Base-by-base conservation (phyloP, 257 asterid species). In the Vinca minor region DNA sequence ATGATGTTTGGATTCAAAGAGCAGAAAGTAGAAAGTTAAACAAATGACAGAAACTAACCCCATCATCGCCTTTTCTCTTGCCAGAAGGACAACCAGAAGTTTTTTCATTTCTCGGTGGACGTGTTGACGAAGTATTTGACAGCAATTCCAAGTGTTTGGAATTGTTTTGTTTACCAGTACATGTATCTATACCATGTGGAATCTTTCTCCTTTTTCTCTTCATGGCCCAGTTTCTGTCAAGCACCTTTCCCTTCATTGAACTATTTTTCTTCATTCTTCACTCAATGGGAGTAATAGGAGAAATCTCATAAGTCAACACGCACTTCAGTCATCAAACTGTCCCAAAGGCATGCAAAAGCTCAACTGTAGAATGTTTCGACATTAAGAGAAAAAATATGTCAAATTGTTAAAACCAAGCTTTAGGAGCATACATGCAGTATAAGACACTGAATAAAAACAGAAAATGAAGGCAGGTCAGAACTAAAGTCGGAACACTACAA, bases 41-140 rank as follows among this genome's bases (percentile, higher is more conserved):
- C n/a, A 67, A 48, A 59, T 52, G 31, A 71, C 47, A 63, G 14
- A 59, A 45, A 70, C 86, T 77, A 66, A 88, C 96, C 89, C 96
- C 96, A 44, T 85, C 96, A 70, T 84, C 78, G 79, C 96, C 96
- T 79, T 85, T 88, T 77, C 65, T 83, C 85, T 85, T 88, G 81
- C 82, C 73, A 67, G 69, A 68, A 55, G 75, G 69, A 52, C 50
- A 82, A 63, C 46, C 80, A 57, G 72, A 65, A 61, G 75, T 53
- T 46, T 68, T 66, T 65, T 78, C 85, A 44, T 67, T 79, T 73
- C 69, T 81, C 69, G 41, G 69, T 58, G 59, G 77, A 69, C 47
- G 75, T 47, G 72, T 74, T 38, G 77, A 59, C 64, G 74, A 77
- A 50, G 77, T 50, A 56, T 70, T 69, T 60, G 81, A 69, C 50